A percentile compares a stretch with the other conserved stretches of the same genome.
These are phyloP conservation scores for Melanomma pulvis-pyrius DNA, from an alignment of 495 filamentous ascomycete species.

Conservation along the genomic window DNA sequence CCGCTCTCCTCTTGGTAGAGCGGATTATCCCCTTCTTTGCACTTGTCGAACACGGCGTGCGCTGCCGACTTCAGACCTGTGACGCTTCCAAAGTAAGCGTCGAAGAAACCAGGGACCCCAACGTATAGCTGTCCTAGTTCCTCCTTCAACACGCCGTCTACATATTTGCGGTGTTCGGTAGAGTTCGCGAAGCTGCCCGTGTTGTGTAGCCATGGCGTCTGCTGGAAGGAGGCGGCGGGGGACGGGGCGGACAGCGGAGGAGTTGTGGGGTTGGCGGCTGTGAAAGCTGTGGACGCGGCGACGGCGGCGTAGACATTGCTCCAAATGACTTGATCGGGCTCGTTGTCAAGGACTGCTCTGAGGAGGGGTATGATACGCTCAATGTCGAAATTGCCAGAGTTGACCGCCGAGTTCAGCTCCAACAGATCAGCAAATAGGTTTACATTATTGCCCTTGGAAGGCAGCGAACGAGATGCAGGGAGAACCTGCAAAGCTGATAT, in stretches of 20 bases:
- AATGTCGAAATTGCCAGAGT: conserved; percentile 45
- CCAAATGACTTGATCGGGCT: conserved; percentile 38
- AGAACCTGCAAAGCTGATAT: conserved; percentile 6
- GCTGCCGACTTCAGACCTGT: conserved; percentile 22
- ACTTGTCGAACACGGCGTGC: conserved; percentile 27
- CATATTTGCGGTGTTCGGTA: conserved; percentile 49
- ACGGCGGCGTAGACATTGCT: conserved; percentile 39
- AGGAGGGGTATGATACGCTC: conserved; percentile 45
- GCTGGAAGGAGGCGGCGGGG: conserved; percentile 44
- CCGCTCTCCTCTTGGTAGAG: conserved; percentile 30
- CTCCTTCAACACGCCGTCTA: conserved; percentile 48
- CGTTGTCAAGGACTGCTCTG: conserved; percentile 18
- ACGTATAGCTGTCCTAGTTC: conserved; percentile 47
- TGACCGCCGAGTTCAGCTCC: conserved; percentile 33
- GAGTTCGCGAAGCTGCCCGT: conserved; percentile 51
- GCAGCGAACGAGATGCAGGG: conserved; percentile 9
- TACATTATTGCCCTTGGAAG: neutral
- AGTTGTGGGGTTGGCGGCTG: too few species aligned
- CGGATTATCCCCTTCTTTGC: conserved; percentile 32
- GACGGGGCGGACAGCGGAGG: conserved; percentile 44
- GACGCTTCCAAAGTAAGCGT: conserved; percentile 48
- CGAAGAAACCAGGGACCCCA: conserved; percentile 44
- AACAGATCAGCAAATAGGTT: conserved; percentile 16
- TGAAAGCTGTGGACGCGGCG: conserved; percentile 34
- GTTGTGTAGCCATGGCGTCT: conserved; percentile 51